A percentile compares a stretch with the other conserved stretches of the same genome.
Conservation (phyloP, 306 rosid genomes). For the Senna siamea region DNA sequence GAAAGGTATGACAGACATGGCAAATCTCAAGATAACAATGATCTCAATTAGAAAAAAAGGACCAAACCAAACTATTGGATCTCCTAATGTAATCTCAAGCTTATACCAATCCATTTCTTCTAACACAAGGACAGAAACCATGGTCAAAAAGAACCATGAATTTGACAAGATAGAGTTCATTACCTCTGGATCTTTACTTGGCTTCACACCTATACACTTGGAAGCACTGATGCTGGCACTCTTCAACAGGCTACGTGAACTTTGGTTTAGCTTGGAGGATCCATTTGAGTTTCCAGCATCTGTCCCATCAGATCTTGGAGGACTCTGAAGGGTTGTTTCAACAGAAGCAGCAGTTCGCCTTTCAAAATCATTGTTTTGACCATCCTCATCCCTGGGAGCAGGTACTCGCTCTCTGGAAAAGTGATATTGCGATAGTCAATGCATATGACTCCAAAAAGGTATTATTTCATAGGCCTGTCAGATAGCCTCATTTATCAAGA, state of each 20-base stretch:
- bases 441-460: not conserved
- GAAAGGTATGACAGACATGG: not conserved
- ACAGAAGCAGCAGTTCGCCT: conserved; percentile 51
- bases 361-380: conserved; percentile 54
- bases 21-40: not conserved
- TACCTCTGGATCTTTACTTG: conserved; percentile 66
- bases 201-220: conserved; percentile 67
- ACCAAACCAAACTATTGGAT: conserved; percentile 21
- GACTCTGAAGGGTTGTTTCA: conserved; percentile 62
- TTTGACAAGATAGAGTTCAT: conserved; percentile 28
- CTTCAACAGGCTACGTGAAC: conserved; percentile 78
- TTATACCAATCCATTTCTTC: conserved; percentile 23
- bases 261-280: conserved; percentile 48
- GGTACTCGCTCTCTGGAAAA: conserved; percentile 76
- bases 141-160: conserved; percentile 9
- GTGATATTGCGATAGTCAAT: conserved; percentile 23
- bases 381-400: conserved; percentile 57
- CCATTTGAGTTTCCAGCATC: conserved; percentile 53
- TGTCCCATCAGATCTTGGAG: conserved; percentile 47
- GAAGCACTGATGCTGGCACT: conserved; percentile 98
- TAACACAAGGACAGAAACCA: conserved; percentile 11
- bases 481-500: conserved; percentile 9
- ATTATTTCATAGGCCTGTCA: not conserved
- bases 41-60: conserved; percentile 28
- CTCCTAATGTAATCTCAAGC: conserved; percentile 14